These are phyloP conservation scores for Gymnopilus dilepis DNA, from an alignment of 768 basidiomycete genomes.

Conservation along the genomic window DNA sequence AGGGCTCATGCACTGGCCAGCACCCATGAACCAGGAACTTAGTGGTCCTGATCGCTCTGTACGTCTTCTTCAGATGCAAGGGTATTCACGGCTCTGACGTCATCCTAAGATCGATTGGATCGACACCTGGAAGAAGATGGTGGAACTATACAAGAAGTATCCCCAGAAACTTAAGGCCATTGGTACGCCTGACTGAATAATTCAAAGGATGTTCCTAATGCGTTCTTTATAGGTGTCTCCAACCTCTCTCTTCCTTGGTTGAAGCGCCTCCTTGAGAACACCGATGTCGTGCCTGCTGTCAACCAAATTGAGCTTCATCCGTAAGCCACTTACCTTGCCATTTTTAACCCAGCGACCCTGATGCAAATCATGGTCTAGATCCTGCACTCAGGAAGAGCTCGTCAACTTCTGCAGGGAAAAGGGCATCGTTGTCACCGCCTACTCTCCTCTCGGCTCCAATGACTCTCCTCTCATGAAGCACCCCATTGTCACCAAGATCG, in stretches of 20 bases:
- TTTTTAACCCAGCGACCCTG: not conserved
- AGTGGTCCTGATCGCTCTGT: slow-evolving; percentile 54
- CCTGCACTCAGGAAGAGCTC: slow-evolving; percentile 70
- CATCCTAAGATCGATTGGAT: slow-evolving; percentile 56
- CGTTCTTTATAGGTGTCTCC: slow-evolving; percentile 52
- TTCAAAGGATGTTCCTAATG: not conserved
- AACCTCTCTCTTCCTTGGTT: slow-evolving; percentile 75
- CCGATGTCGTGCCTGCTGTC: slow-evolving; percentile 69
- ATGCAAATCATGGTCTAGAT: slow-evolving; percentile 34
- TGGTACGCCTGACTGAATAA: slow-evolving; percentile 41
- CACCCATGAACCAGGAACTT: slow-evolving; percentile 65
- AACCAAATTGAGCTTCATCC: slow-evolving; percentile 85
- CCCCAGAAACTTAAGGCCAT: slow-evolving; percentile 81
- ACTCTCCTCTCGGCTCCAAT: slow-evolving; percentile 80
- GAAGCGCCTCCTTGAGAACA: slow-evolving; percentile 60
- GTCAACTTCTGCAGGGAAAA: slow-evolving; percentile 63
- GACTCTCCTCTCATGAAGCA: slow-evolving; percentile 70
- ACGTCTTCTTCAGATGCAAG: slow-evolving; percentile 8
- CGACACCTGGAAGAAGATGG: slow-evolving; percentile 83
- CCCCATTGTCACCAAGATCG: slow-evolving; percentile 62
- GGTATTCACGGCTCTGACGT: not conserved
- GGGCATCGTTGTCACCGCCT: slow-evolving; percentile 76
- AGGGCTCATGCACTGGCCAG: slow-evolving; percentile 88
- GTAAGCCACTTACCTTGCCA: slow-evolving; percentile 38
- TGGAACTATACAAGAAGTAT: slow-evolving; percentile 64